Conservation (phyloP, 108 stramenopile genomes). For the Nitzschia putrida region DNA sequence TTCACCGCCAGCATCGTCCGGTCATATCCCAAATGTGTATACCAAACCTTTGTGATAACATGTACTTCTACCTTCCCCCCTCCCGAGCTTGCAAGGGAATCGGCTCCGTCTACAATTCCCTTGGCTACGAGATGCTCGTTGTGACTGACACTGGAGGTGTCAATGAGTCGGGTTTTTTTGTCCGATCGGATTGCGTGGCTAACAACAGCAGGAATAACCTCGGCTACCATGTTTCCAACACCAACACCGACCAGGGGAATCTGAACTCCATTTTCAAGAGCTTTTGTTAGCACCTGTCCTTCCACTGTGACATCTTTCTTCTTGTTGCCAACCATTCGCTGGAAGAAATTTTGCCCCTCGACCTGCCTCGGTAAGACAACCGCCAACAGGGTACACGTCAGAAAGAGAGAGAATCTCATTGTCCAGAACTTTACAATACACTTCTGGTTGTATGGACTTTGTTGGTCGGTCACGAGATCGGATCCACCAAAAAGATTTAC, state of each 20-base stretch:
- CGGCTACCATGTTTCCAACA: slow-evolving; percentile 72
- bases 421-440: background rate
- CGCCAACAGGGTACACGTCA: background rate
- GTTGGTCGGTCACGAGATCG: background rate
- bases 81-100: slow-evolving; percentile 12
- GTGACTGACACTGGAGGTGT: slow-evolving; percentile 70
- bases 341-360: slow-evolving; percentile 17
- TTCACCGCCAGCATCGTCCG: slow-evolving; percentile 68
- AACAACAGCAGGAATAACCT: slow-evolving; percentile 51
- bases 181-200: slow-evolving; percentile 34
- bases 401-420: slow-evolving; percentile 12
- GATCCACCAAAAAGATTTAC: no score
- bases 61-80: slow-evolving; percentile 48
- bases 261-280: slow-evolving; percentile 42
- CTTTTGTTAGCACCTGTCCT: slow-evolving; percentile 23
- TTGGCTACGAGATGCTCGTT: slow-evolving; percentile 74
- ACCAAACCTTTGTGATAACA: slow-evolving; percentile 90
- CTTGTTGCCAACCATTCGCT: slow-evolving; percentile 17
- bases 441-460: background rate
- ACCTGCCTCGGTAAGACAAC: background rate
- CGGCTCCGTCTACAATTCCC: slow-evolving; percentile 53
- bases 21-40: slow-evolving; percentile 87
- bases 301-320: background rate
- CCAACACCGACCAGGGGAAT: slow-evolving; percentile 81
- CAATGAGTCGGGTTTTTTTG: slow-evolving; percentile 61